Evolutionary conservation across 176 grass and related monocot species (phyloP), one percentile per base, ranked within the genome.

Genomic region (Phragmites australis): DNA sequence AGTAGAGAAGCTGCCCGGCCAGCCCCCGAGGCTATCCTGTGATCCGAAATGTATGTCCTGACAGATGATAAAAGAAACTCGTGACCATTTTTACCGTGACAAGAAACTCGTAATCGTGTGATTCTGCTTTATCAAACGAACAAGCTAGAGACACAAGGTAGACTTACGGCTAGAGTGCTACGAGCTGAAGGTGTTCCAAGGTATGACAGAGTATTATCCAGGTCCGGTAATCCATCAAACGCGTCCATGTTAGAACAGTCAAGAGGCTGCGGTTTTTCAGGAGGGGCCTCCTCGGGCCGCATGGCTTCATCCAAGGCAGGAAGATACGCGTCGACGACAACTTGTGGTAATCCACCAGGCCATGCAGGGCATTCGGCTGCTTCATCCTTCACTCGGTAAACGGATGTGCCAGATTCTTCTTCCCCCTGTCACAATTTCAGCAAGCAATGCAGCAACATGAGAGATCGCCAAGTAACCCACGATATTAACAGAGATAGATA

Each of bases 21-120:
- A 83, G 19, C 43, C 43, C 6, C n/a, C 52, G 26, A 85, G 65
- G 84, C 81, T 91, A 2, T 91, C 90, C 71, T 89, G 90, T 17
- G 75, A 91, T 10, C 83, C 83, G 2, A 87, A 77, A 21, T 61
- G 67, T 15, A 91, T 65, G 32, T 91, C 90, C 93, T 97, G 62
- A 15, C 21, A 1, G 1, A 14, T 68, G 18, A 68, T 15, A 41
- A 29, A 13, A 69, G 19, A 22, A 68, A 50, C 21, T 41, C 14
- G 42, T 67, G 61, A 79, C 61, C 4, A 11, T 3, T 52, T 52
- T 53, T 41, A 22, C 21, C 45, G 37, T 51, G 7, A 25, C 13
- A 51, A 39, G 21, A 63, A 64, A 76, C 10, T 25, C 34, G 46
- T 19, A 26, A 42, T 41, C 13, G 55, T 21, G 39, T 0, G 2